These are phyloP conservation scores for Ascochyta koolunga DNA, from an alignment of 2,329 filamentous ascomycete genomes.

Conservation along the genomic window DNA sequence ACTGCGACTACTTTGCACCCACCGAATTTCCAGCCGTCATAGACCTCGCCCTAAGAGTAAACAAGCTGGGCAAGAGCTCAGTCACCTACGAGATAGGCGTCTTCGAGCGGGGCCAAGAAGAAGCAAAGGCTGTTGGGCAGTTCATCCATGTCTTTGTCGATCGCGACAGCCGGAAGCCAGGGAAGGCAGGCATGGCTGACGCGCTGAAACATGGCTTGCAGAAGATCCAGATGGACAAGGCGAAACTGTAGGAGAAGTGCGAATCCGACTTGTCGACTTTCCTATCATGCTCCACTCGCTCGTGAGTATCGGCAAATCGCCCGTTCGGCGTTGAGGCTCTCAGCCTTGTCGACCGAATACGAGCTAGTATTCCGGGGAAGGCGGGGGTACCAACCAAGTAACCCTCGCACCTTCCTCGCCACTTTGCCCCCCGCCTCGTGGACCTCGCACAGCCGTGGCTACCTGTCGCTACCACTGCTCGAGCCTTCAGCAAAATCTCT, in stretches of 20 bases:
- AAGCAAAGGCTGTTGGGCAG: slow-evolving; percentile 82
- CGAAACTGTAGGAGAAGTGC: slow-evolving; percentile 32
- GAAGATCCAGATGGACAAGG: slow-evolving; percentile 26
- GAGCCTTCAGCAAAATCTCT: background rate
- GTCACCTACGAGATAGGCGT: slow-evolving; percentile 90
- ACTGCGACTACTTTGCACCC: slow-evolving; percentile 83
- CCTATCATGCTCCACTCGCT: background rate
- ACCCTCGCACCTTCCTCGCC: no score
- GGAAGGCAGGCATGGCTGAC: slow-evolving; percentile 66
- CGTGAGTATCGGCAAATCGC: background rate
- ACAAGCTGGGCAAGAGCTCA: slow-evolving; percentile 82
- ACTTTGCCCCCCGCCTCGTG: background rate
- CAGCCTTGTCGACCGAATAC: slow-evolving; percentile 1
- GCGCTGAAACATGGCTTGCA: slow-evolving; percentile 57
- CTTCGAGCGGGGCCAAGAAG: slow-evolving; percentile 75
- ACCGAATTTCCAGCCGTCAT: slow-evolving; percentile 82
- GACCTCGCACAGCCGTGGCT: background rate
- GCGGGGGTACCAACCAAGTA: no score
- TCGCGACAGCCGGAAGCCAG: slow-evolving; percentile 71
- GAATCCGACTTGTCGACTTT: background rate
- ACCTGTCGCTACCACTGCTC: background rate
- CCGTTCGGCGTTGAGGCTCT: background rate
- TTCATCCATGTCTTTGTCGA: slow-evolving; percentile 92
- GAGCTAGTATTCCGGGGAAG: background rate
- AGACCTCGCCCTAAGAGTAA: slow-evolving; percentile 81